Evolutionary conservation across 192 early-diverging fungal genomes (phyloP), one percentile per base, ranked within the genome.

Genomic region (Funneliformis mosseae): DNA sequence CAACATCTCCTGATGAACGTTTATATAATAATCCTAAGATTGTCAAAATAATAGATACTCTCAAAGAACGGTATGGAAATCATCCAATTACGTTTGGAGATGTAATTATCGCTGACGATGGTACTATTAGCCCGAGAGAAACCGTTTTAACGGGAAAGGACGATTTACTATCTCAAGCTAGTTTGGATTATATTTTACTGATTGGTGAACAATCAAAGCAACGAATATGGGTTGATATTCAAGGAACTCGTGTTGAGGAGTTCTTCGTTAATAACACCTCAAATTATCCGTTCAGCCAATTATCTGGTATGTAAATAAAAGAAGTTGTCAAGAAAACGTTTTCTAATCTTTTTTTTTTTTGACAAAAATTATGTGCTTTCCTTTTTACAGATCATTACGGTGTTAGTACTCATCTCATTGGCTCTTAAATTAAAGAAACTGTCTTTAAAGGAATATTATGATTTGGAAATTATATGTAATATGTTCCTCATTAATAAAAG

Each of bases 41-140:
- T 14, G 10, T 83, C 6, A 12, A 64, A 8, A 25, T 83, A 59
- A 67, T 39, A 50, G 94, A 94, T 80, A 59, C 90, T 28, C 79
- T 93, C 45, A 84, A 89, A 42, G 88, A 91, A 71, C 67, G 87
- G 16, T 85, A 87, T 25, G 90, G 91, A 1, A 88, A 92, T 80
- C 93, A 95, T 46, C 93, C 93, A 5, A 89, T 96, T n/a, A 95
- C 94, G 0, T 93, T 92, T 87, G 93, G 92, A n/a, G 93, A 95
- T 69, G 86, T 88, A 23, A 82, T 85, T 3, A 80, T 88, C 7
- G 88, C 79, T 76, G 75, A 86, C 11, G 28, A 89, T 33, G 90
- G 90, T 43, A 42, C 41, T 1, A 7, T 78, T 25, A 33, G 60
- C 2, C 91, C 92, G 2, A 84, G 87, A 59, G 92, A 93, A 77